Percentiles rank a stretch among this genome's conserved stretches.
Conservation (phyloP, 2,329 filamentous ascomycete genomes). For the Westerdykella sp. region DNA sequence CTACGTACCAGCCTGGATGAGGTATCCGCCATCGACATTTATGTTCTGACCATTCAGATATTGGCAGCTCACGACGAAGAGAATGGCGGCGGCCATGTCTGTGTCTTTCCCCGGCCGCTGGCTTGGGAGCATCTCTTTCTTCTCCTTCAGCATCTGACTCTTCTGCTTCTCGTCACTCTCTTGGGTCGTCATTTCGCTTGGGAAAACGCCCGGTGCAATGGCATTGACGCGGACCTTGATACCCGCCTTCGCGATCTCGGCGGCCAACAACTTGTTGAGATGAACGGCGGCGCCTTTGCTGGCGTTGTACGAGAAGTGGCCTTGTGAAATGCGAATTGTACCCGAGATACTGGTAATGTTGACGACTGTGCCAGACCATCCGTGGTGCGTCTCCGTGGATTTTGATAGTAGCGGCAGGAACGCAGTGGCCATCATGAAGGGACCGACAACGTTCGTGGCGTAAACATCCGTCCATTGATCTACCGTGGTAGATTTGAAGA, state of each 20-base stretch:
- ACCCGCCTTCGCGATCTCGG: constrained; percentile 46
- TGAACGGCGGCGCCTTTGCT: constrained; percentile 49
- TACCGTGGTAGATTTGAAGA: constrained; percentile 41
- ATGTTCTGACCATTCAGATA: constrained; percentile 47
- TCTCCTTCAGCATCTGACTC: constrained; percentile 48
- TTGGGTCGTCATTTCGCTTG: constrained; percentile 52
- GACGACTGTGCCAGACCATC: constrained; percentile 42
- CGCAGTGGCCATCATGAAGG: constrained; percentile 43
- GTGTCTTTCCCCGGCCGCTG: constrained; percentile 51
- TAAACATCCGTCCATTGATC: constrained; percentile 44
- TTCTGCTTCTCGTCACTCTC: constrained; percentile 50
- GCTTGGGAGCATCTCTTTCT: constrained; percentile 48
- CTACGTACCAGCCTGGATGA: constrained; percentile 31
- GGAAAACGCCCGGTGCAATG: constrained; percentile 54
- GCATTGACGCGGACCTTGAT: constrained; percentile 53
- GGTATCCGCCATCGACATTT: constrained; percentile 51
- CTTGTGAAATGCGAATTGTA: constrained; percentile 42
- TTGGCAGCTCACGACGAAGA: constrained; percentile 48
- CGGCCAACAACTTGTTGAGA: constrained; percentile 50
- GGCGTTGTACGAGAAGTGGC: constrained; percentile 46
- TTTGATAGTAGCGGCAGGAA: constrained; percentile 45
- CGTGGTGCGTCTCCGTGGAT: constrained; percentile 37
- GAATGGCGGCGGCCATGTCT: constrained; percentile 53
- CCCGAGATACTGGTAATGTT: constrained; percentile 45
- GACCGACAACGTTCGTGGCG: constrained; percentile 44